Base-by-base conservation (phyloP, 1,284 basidiomycete species). In the Tilletia caries region DNA sequence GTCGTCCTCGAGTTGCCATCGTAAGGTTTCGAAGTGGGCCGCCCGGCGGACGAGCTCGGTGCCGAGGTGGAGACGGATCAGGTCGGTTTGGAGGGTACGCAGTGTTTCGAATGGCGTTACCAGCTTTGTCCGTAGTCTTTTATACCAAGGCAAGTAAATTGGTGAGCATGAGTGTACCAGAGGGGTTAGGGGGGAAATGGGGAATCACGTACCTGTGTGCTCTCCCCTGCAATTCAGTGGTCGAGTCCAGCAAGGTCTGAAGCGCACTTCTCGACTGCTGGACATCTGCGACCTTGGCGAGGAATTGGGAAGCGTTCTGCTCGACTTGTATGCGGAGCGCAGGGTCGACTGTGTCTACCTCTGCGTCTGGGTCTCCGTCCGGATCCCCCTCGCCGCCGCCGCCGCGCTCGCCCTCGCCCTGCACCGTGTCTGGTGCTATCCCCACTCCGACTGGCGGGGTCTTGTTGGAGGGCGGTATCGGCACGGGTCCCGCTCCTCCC, bases 61-160 rank as follows among this genome's bases (percentile, higher is more conserved):
- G 20, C 58, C 58, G 13, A 62, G 58, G 29, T 62, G 58, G 32
- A 62, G 58, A 12, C 58, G 58, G 58, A 62, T 15, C 5, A 62
- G 58, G 23, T 62, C 58, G 27, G 58, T 62, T n/a, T 29, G 32
- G 15, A 62, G 32, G 4, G 58, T 62, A 18, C 23, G 34, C 18
- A 62, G 58, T 4, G 58, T 33, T 23, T 62, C 29, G 32, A 33
- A 34, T 23, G 58, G 58, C 6, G 58, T 34, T 18, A 29, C 29
- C 5, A 62, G 58, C 23, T 62, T 62, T 3, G 58, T n/a, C 15
- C 32, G 58, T 29, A 62, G n/a, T 37, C 58, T 50, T n/a, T n/a
- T n/a, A n/a, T n/a, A n/a, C n/a, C n/a, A n/a, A n/a, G n/a, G n/a
- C n/a, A n/a, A n/a, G n/a, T n/a, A n/a, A n/a, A n/a, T n/a, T n/a